Conservation (phyloP, 345 rosid genomes). For the Arabis hirsuta region DNA sequence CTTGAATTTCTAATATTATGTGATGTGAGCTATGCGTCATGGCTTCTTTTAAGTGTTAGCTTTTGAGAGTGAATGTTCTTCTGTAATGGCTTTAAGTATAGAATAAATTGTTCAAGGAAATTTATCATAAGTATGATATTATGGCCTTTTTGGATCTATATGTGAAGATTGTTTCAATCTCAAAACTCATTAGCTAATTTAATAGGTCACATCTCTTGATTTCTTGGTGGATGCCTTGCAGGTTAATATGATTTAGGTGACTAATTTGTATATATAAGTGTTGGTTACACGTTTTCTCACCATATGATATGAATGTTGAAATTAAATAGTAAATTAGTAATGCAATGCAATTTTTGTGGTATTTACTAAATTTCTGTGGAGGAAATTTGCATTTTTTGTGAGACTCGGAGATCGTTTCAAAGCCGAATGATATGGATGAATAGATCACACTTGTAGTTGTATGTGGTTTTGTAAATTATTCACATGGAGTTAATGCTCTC, state of each 20-base stretch:
- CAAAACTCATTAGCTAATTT: background rate
- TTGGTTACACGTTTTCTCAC: slow-evolving; percentile 3
- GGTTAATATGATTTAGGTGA: slow-evolving; percentile 2
- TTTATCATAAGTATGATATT: background rate
- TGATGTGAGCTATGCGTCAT: background rate
- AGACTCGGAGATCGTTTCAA: slow-evolving; percentile 20
- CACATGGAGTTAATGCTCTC: slow-evolving; percentile 18
- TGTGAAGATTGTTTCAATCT: background rate
- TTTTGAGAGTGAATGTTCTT: too few species aligned
- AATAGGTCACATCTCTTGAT: background rate
- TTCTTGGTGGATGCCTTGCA: background rate
- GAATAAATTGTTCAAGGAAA: background rate
- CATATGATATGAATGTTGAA: background rate
- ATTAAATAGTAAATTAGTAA: slow-evolving; percentile 6
- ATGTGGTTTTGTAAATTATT: slow-evolving; percentile 15
- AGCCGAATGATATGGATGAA: slow-evolving; percentile 7
- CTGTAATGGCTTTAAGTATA: background rate
- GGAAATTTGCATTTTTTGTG: background rate
- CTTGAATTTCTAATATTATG: background rate
- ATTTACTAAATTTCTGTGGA: slow-evolving; percentile 4
- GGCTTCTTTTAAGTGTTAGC: background rate
- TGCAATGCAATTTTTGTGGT: background rate
- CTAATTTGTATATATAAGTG: slow-evolving; percentile 8
- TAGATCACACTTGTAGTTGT: slow-evolving; percentile 7
- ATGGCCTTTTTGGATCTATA: background rate